These are phyloP conservation scores for Vitis labrusca DNA, from an alignment of 164 flowering plant species.

Conservation along the genomic window DNA sequence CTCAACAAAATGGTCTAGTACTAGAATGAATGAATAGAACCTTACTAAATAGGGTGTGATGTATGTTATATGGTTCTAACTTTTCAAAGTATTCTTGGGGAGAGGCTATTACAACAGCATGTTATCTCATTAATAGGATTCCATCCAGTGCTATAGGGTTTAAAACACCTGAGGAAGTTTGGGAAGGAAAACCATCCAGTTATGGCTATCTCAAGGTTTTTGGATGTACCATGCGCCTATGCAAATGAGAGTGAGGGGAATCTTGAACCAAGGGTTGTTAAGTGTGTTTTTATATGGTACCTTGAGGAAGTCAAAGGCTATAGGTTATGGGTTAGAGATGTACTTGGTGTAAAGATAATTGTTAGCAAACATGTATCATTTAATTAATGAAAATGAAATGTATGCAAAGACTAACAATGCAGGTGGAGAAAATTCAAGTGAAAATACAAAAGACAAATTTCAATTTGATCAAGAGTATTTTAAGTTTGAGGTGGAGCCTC, in stretches of 20 bases:
- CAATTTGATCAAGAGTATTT: too few relatives aligned
- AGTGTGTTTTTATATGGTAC: neutral
- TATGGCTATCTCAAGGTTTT: neutral
- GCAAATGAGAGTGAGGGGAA: neutral
- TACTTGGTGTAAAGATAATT: too few relatives aligned
- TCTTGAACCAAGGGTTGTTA: neutral
- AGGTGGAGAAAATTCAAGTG: too few relatives aligned
- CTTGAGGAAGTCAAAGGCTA: neutral
- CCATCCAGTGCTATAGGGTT: neutral
- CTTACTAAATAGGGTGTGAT: neutral
- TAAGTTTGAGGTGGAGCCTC: too few relatives aligned
- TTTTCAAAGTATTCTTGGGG: neutral
- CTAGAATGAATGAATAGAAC: conserved; percentile 1
- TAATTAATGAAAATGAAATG: too few relatives aligned
- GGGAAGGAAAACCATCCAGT: neutral
- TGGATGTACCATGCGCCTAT: conserved; percentile 1
- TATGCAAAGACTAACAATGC: too few relatives aligned
- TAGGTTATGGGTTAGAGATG: neutral
- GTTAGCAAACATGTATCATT: too few relatives aligned
- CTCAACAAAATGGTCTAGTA: conserved; percentile 2
- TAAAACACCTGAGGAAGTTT: neutral
- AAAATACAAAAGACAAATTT: too few relatives aligned
- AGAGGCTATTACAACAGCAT: neutral
- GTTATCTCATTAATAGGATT: neutral
- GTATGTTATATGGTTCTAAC: neutral